Evolutionary conservation across 768 basidiomycete genomes (phyloP).

Genomic region (Phaffia australis): DNA sequence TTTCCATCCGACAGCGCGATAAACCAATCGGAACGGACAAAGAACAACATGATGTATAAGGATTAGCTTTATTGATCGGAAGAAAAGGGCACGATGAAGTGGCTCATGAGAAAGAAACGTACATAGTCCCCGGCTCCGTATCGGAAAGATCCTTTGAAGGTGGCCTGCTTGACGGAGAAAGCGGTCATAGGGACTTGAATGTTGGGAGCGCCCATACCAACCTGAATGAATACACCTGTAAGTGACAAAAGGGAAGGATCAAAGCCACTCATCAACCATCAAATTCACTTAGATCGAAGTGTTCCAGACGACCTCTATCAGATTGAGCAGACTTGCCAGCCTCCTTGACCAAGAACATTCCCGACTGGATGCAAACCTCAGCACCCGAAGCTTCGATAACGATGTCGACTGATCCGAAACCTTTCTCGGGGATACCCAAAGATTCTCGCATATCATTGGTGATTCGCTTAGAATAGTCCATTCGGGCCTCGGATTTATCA

Average conservation of each 20-base stretch:
- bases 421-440: constrained; percentile 61
- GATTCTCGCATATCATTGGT: constrained; percentile 54
- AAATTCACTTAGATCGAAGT: too few species aligned
- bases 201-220: constrained; percentile 76
- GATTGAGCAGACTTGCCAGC: not conserved
- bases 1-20: constrained; percentile 26
- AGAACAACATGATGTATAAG: not conserved
- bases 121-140: constrained; percentile 67
- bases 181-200: constrained; percentile 60
- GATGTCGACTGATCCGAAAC: constrained; percentile 62
- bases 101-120: not conserved
- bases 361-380: constrained; percentile 83
- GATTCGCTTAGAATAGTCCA: constrained; percentile 62
- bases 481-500: constrained; percentile 55
- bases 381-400: constrained; percentile 89
- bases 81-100: not conserved
- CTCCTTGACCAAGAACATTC: constrained; percentile 46
- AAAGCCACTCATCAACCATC: too few species aligned
- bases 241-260: too few species aligned
- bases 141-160: constrained; percentile 82
- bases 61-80: not conserved
- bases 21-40: not conserved
- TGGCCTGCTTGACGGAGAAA: constrained; percentile 66
- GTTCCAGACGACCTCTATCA: too few species aligned
- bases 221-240: constrained; percentile 32